Evolutionary conservation across 2,329 filamentous ascomycete genomes (phyloP), one percentile per base, ranked within the genome.

Genomic region (Aspergillus ustus): DNA sequence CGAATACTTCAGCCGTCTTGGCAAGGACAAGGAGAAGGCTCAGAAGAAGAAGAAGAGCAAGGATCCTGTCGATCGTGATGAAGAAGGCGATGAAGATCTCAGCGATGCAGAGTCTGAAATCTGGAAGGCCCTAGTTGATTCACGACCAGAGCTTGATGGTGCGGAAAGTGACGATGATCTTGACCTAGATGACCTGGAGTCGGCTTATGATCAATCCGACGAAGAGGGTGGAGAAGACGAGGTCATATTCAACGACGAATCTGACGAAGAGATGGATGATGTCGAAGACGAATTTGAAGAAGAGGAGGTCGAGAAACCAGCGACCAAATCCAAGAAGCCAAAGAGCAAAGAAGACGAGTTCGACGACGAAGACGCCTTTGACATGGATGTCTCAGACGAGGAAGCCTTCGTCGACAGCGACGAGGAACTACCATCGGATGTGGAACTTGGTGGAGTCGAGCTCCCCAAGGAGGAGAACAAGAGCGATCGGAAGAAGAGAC

Each of bases 61-160:
- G 66, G 85, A 83, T 70, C 81, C 81, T 53, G 75, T 76, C 52
- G 78, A 77, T 59, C 73, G 69, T n/a, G 75, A 73, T 13, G 76
- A 74, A n/a, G 76, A 76, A 40, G 76, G 78, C 20, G 81, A 69
- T 7, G 74, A 72, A 7, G 75, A 67, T 31, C 82, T 84, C 54
- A 88, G 89, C 59, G 85, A 83, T 19, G 82, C 85, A 57, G 90
- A 93, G 73, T 89, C 92, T 45, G 91, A 96, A 78, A 92, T 97
- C 68, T 97, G 93, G 93, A 89, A 96, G 78, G 93, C 93, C 0
- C 86, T 97, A 65, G 91, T 96, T 45, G 86, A 91, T 56, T 91
- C 90, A 17, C 84, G 89, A 59, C 92, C 92, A 11, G 93, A 95
- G 57, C 80, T 93, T 37, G 90, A 91, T 68, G 90, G 84, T 37